Evolutionary conservation across 2,329 filamentous ascomycete genomes (phyloP).

Genomic region (Claviceps paspali): DNA sequence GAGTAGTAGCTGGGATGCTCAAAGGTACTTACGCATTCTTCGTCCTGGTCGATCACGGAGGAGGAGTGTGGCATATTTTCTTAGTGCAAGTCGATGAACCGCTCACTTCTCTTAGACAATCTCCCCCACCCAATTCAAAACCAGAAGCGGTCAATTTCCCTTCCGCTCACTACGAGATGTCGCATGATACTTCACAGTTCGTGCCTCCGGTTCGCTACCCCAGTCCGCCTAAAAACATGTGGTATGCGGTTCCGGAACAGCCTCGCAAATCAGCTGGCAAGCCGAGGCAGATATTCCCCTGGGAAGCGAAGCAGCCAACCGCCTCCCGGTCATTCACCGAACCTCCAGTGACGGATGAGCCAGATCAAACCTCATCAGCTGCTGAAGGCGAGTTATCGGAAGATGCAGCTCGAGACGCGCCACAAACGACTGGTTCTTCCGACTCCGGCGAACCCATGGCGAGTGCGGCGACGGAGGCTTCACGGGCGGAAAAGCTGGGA

Average conservation of each 20-base stretch:
- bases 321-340: constrained; percentile 45
- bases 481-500: background rate
- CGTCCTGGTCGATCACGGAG: background rate
- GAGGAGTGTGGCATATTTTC: background rate
- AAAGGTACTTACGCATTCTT: constrained; percentile 25
- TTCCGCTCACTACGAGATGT: constrained; percentile 68
- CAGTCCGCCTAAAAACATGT: constrained; percentile 75
- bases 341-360: constrained; percentile 3
- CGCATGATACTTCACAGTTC: constrained; percentile 57
- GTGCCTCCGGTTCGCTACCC: constrained; percentile 64
- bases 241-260: constrained; percentile 63
- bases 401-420: background rate
- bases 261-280: constrained; percentile 38
- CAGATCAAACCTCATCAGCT: constrained; percentile 12
- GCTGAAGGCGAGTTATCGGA: constrained; percentile 2
- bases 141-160: constrained; percentile 82
- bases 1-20: constrained; percentile 37
- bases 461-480: background rate
- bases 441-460: background rate
- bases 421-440: background rate
- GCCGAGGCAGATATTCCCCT: constrained; percentile 69
- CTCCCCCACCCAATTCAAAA: constrained; percentile 49
- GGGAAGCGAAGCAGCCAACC: constrained; percentile 57
- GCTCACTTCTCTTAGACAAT: constrained; percentile 30
- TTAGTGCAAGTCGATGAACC: constrained; percentile 2